A percentile compares a stretch with the other conserved stretches of the same genome.
phyloP scores from a whole-genome alignment of 2,329 filamentous ascomycete genomes.

The Neopestalotiopsis sp. region DNA sequence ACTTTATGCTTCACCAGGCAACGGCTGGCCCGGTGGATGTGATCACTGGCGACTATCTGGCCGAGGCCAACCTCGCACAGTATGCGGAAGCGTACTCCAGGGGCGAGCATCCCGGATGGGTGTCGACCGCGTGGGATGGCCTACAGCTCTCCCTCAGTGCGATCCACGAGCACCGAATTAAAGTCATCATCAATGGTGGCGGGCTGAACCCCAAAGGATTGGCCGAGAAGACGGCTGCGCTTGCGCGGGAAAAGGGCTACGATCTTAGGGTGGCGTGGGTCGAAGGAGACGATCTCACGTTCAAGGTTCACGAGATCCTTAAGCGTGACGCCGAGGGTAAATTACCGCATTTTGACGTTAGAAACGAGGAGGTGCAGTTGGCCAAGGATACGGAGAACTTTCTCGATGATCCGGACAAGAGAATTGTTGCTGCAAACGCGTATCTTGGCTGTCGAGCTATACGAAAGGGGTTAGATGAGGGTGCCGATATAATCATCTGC shows the following conservation, averaged over 20 bases:
- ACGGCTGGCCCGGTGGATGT: slow-evolving; percentile 46
- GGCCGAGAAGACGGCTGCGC: slow-evolving; percentile 58
- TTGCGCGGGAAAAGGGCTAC: slow-evolving; percentile 32
- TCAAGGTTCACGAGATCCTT: slow-evolving; percentile 32
- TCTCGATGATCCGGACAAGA: slow-evolving; percentile 34
- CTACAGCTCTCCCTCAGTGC: slow-evolving; percentile 27
- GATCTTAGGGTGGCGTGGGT: slow-evolving; percentile 36
- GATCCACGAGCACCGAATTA: slow-evolving; percentile 49
- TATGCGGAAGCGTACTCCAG: slow-evolving; percentile 40
- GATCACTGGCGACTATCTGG: slow-evolving; percentile 47
- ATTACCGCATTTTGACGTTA: slow-evolving; percentile 41
- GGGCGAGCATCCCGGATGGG: slow-evolving; percentile 38
- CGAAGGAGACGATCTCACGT: slow-evolving; percentile 39
- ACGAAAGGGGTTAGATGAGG: slow-evolving; percentile 44
- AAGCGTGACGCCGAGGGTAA: slow-evolving; percentile 23
- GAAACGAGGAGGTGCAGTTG: slow-evolving; percentile 43
- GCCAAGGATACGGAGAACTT: slow-evolving; percentile 42
- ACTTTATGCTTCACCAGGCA: slow-evolving; percentile 29
- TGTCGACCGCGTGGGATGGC: slow-evolving; percentile 41
- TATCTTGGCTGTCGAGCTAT: slow-evolving; percentile 59
- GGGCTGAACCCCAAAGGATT: slow-evolving; percentile 57
- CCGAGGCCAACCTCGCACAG: slow-evolving; percentile 57
- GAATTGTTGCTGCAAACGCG: slow-evolving; percentile 50
- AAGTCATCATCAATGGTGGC: slow-evolving; percentile 60
- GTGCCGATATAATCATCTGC: slow-evolving; percentile 49